phyloP scores from a whole-genome alignment of 257 asterid genomes.

The Paraleonurus japonicus region DNA sequence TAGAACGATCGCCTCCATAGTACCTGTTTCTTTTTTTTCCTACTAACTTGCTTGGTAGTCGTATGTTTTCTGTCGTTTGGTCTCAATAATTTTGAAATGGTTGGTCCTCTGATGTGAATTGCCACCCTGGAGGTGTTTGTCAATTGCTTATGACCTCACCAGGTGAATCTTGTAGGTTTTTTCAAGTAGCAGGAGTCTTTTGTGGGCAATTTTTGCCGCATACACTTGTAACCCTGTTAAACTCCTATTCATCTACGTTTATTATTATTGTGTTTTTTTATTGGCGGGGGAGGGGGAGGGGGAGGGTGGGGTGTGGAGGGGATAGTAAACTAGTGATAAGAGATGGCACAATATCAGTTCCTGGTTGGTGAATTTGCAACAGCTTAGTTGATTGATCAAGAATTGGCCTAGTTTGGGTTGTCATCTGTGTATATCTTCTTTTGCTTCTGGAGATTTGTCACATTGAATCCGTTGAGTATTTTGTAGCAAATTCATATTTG shows the following conservation, averaged over 20 bases:
- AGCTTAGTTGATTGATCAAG: background rate
- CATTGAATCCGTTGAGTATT: background rate
- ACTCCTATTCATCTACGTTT: background rate
- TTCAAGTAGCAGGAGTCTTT: conserved; percentile 6
- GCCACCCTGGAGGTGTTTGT: conserved; percentile 36
- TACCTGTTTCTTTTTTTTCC: background rate
- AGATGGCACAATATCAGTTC: background rate
- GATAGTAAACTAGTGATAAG: background rate
- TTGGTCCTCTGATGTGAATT: conserved; percentile 31
- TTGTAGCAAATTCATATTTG: too few species aligned
- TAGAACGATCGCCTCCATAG: background rate
- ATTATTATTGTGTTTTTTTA: background rate
- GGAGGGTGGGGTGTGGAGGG: background rate
- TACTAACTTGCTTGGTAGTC: conserved; percentile 3
- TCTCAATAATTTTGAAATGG: conserved; percentile 26
- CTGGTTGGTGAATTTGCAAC: conserved; percentile 21
- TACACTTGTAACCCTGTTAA: background rate
- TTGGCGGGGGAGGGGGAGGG: background rate
- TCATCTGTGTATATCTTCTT: background rate
- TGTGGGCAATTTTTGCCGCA: background rate
- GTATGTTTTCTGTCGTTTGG: background rate
- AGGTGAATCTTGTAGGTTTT: conserved; percentile 30
- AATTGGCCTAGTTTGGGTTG: background rate
- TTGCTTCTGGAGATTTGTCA: background rate
- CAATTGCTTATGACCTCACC: conserved; percentile 34